phyloP scores from a whole-genome alignment of 2,329 filamentous ascomycete species.

The Sphaerulina populicola region DNA sequence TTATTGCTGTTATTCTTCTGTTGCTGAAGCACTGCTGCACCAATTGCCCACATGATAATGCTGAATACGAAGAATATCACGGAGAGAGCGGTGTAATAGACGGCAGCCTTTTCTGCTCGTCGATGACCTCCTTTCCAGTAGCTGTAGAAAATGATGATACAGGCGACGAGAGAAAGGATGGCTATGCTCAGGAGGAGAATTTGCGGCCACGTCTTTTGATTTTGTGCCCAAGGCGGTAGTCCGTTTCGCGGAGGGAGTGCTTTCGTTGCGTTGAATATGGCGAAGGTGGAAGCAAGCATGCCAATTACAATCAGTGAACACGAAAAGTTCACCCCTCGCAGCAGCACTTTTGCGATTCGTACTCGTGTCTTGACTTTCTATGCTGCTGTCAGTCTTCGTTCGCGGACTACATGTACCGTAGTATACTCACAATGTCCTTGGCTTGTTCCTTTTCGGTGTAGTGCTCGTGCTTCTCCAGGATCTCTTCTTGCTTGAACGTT shows the following conservation, averaged over 20 bases:
- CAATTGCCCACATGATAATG: conserved; percentile 83
- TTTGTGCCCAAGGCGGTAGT: conserved; percentile 73
- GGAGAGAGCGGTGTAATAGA: conserved; percentile 93
- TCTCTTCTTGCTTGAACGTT: conserved; percentile 80
- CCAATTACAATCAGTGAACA: conserved; percentile 91
- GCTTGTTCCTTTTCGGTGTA: conserved; percentile 78
- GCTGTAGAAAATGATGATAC: conserved; percentile 68
- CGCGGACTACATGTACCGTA: too few relatives aligned
- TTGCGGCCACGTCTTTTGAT: conserved; percentile 82
- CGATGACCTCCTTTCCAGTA: conserved; percentile 85
- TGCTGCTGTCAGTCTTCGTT: conserved; percentile 33
- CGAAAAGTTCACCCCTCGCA: conserved; percentile 94
- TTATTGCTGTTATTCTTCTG: conserved; percentile 63
- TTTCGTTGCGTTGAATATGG: conserved; percentile 86
- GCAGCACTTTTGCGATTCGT: conserved; percentile 83
- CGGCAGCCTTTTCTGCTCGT: conserved; percentile 81
- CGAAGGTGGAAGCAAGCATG: conserved; percentile 79
- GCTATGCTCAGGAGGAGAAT: conserved; percentile 71
- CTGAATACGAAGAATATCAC: conserved; percentile 90
- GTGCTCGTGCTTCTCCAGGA: conserved; percentile 74
- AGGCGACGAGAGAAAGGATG: conserved; percentile 70
- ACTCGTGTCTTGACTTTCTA: conserved; percentile 91
- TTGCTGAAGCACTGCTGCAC: conserved; percentile 74
- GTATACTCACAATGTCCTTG: conserved; percentile 71
- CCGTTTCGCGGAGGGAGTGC: conserved; percentile 64